phyloP scores from a whole-genome alignment of 495 filamentous ascomycete species.

The Penicillium canariense region DNA sequence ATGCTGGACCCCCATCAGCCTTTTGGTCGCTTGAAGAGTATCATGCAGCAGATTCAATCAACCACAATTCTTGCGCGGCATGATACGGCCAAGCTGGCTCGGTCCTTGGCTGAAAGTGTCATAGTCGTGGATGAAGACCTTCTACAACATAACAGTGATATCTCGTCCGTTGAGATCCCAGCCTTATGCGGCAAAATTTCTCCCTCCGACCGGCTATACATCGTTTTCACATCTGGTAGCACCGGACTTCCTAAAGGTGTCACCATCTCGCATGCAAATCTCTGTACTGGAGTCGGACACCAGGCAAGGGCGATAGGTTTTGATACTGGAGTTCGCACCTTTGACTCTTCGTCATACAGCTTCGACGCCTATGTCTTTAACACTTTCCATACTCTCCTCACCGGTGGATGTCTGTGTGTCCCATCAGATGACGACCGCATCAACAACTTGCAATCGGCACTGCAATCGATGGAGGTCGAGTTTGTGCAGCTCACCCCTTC shows the following conservation, averaged over 20 bases:
- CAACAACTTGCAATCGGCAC: slow-evolving; percentile 1
- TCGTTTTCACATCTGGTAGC: slow-evolving; percentile 73
- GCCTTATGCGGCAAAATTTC: too few relatives aligned
- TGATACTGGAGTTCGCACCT: slow-evolving; percentile 24
- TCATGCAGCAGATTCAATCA: slow-evolving; percentile 1
- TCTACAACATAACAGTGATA: not conserved
- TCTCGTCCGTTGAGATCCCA: not conserved
- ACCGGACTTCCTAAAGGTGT: slow-evolving; percentile 79
- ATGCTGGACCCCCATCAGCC: slow-evolving; percentile 8
- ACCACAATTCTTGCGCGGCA: not conserved
- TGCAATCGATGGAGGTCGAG: slow-evolving; percentile 4
- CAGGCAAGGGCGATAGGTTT: slow-evolving; percentile 21
- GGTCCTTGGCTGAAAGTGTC: not conserved
- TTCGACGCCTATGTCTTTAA: slow-evolving; percentile 26
- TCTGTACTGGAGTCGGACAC: slow-evolving; percentile 26
- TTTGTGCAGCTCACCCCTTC: slow-evolving; percentile 20
- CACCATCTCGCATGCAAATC: slow-evolving; percentile 67
- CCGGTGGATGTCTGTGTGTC: slow-evolving; percentile 29
- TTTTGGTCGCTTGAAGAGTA: not conserved
- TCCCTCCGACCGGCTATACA: slow-evolving; percentile 13
- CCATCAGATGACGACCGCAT: slow-evolving; percentile 23
- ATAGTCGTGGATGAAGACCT: not conserved
- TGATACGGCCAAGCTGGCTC: not conserved
- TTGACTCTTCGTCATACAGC: slow-evolving; percentile 17
- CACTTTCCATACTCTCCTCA: slow-evolving; percentile 16